These are phyloP conservation scores for Cutaneotrichosporon sp. DNA, from an alignment of 1,284 basidiomycete species.

Conservation along the genomic window DNA sequence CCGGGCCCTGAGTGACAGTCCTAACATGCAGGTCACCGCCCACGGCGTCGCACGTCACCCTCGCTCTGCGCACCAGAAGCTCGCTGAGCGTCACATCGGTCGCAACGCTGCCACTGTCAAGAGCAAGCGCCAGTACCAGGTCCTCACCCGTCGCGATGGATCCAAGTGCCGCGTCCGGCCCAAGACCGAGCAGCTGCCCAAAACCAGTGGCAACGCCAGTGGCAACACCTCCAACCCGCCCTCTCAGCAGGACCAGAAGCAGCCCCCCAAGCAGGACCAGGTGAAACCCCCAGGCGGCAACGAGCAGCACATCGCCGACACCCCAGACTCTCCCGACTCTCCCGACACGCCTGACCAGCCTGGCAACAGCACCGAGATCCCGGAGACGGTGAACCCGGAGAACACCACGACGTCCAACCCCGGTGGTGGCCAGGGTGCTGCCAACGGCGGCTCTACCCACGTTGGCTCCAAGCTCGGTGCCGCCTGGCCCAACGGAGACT, in stretches of 20 bases:
- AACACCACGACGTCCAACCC: background rate
- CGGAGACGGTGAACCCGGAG: slow-evolving; percentile 14
- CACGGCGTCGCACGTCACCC: slow-evolving; percentile 15
- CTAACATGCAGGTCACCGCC: slow-evolving; percentile 16
- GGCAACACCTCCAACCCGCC: slow-evolving; percentile 3
- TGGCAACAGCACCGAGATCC: slow-evolving; percentile 10
- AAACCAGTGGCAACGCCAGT: slow-evolving; percentile 11
- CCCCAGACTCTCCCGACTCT: background rate
- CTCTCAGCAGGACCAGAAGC: background rate
- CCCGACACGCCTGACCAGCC: slow-evolving; percentile 1
- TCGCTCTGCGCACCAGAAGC: slow-evolving; percentile 9
- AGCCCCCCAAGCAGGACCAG: background rate
- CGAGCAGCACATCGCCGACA: background rate
- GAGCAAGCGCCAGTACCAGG: slow-evolving; percentile 49
- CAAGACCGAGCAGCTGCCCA: slow-evolving; percentile 16
- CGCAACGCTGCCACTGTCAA: slow-evolving; percentile 12
- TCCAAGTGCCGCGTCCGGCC: slow-evolving; percentile 45
- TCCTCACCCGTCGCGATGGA: slow-evolving; percentile 38
- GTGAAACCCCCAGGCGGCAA: background rate
- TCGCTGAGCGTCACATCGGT: slow-evolving; percentile 2
- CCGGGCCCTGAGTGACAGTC: background rate
- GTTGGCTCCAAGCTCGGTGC: slow-evolving; percentile 60
- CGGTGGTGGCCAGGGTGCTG: background rate
- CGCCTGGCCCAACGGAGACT: slow-evolving; percentile 62
- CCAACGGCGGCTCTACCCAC: slow-evolving; percentile 25